Evolutionary conservation across 768 basidiomycete species (phyloP).

Genomic region (Sarcodon aspratus): DNA sequence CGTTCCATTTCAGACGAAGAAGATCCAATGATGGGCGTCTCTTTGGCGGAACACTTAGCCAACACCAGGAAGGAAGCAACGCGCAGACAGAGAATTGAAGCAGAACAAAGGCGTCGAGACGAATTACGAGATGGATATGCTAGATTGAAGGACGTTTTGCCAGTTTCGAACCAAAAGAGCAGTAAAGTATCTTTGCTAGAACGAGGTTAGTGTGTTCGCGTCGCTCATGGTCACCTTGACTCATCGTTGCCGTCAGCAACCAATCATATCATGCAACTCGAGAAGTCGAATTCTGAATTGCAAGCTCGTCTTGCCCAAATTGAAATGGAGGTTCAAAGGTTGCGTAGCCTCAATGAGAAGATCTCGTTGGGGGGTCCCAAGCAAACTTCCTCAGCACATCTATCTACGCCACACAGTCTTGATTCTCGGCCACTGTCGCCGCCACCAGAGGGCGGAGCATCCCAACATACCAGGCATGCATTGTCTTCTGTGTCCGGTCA

Average conservation of each 20-base stretch:
- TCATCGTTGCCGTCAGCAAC: conserved; percentile 38
- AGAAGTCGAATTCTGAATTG: conserved; percentile 62
- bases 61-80: conserved; percentile 78
- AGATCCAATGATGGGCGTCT: conserved; percentile 44
- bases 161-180: conserved; percentile 81
- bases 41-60: conserved; percentile 61
- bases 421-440: conserved; percentile 50
- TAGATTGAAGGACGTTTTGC: conserved; percentile 78
- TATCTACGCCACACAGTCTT: conserved; percentile 27
- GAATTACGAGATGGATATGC: conserved; percentile 87
- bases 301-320: conserved; percentile 53
- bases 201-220: conserved; percentile 44
- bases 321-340: conserved; percentile 59
- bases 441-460: conserved; percentile 36
- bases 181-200: conserved; percentile 85
- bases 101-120: conserved; percentile 82
- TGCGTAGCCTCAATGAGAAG: conserved; percentile 73
- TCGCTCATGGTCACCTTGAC: conserved; percentile 3
- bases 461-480: conserved; percentile 22
- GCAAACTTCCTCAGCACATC: conserved; percentile 36
- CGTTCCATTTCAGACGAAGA: conserved; percentile 67
- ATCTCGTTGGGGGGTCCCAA: conserved; percentile 56
- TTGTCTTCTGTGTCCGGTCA: conserved; percentile 48
- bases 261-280: conserved; percentile 64
- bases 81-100: conserved; percentile 74